Base-by-base conservation (phyloP, 2,329 filamentous ascomycete species). In the Ophiostoma perfectum region DNA sequence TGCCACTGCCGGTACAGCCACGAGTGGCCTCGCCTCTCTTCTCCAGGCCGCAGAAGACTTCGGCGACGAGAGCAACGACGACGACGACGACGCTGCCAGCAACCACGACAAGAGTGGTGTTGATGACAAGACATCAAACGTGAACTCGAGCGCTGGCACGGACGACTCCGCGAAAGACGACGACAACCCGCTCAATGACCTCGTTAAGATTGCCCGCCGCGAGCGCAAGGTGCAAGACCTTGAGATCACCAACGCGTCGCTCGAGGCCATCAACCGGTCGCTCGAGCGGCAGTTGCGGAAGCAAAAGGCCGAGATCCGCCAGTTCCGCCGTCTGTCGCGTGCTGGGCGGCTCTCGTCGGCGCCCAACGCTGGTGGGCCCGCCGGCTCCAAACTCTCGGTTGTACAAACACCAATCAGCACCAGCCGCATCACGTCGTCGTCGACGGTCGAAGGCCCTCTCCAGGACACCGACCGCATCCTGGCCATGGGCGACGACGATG, bases 171-270 rank as follows among this genome's bases (percentile, higher is more conserved):
- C 39, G 39, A 65, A 68, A 27, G 64, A 64, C 12, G 78, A 85
- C 16, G 87, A 89, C 16, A 87, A 89, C 68, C 83, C 87, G 7
- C 81, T 90, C 70, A 90, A 87, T 71, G 93, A 96, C 70, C 82
- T 92, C 6, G 92, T 95, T 11, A 86, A 90, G n/a, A 95, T 92
- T 76, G 95, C 95, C 14, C 87, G 95, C 42, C 86, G 92, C 47
- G 95, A 98, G 78, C 87, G 95, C 70, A 99, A 98, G 80, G 93
- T 99, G 0, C 86, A 98, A 73, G 95, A 99, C 76, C 82, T 99
- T 5, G 92, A 99, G 76, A 99, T 99, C 72, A 97, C 91, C 68
- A 99, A 99, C 75, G 95, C 92, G 0, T 97, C 93, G 1, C 84
- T 99, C 3, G 86, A 97, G 68, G 95, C 95, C 55, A 98, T 99